These are phyloP conservation scores for Botryosphaeria dothidea DNA, from an alignment of 2,329 filamentous ascomycete species.

Conservation along the genomic window DNA sequence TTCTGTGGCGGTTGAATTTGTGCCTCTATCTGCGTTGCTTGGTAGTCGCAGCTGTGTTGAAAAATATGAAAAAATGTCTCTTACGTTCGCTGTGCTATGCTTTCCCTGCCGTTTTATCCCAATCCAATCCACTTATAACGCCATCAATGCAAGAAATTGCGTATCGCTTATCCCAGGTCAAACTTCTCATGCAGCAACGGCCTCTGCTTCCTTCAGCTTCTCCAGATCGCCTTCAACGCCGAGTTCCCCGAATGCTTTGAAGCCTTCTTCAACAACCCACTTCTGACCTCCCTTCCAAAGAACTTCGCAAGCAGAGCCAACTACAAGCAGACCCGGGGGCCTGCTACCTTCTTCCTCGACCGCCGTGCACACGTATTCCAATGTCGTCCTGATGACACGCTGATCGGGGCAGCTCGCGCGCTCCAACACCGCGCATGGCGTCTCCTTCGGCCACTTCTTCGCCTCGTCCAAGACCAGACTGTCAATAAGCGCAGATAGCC, in stretches of 20 bases:
- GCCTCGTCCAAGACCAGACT: slow-evolving; percentile 54
- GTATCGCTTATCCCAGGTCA: background rate
- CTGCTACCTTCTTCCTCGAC: slow-evolving; percentile 87
- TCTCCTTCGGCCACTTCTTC: slow-evolving; percentile 67
- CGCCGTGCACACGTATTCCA: slow-evolving; percentile 75
- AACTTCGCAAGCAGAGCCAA: slow-evolving; percentile 81
- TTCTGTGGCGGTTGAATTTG: background rate
- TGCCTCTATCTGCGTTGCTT: background rate
- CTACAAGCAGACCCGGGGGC: slow-evolving; percentile 84
- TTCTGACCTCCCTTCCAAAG: slow-evolving; percentile 64
- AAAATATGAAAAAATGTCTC: background rate
- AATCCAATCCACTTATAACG: background rate
- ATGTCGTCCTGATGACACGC: slow-evolving; percentile 83
- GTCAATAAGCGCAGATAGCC: slow-evolving; percentile 71
- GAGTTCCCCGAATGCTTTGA: slow-evolving; percentile 67
- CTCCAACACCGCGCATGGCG: slow-evolving; percentile 91
- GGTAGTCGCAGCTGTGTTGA: background rate
- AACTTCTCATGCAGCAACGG: background rate
- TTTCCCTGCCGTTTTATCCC: background rate
- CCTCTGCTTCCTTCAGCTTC: slow-evolving; percentile 15
- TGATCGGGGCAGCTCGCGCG: slow-evolving; percentile 93
- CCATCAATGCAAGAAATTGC: slow-evolving; percentile 10
- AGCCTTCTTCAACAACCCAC: slow-evolving; percentile 89
- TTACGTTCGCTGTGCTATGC: slow-evolving; percentile 1
- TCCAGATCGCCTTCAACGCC: slow-evolving; percentile 31